phyloP scores from a whole-genome alignment of 306 rosid species.

The Macrotyloma uniflorum region DNA sequence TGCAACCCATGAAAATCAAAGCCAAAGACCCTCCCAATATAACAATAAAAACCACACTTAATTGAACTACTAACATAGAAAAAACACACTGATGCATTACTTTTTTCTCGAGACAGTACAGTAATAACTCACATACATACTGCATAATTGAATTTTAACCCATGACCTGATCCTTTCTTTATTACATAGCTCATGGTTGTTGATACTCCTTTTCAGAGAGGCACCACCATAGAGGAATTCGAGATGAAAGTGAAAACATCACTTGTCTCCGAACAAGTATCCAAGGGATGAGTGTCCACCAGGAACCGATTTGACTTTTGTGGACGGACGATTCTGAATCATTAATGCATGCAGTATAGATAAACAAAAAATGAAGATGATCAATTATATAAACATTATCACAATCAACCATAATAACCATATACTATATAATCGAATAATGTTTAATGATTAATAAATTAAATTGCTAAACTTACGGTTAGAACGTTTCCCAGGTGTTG shows the following conservation, averaged over 20 bases:
- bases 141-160: neutral
- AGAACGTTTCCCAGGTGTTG: constrained; percentile 57
- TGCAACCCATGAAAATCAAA: neutral
- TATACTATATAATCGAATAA: too few relatives aligned
- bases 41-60: neutral
- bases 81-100: neutral
- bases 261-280: constrained; percentile 84
- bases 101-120: neutral
- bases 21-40: neutral
- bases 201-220: neutral
- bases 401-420: neutral
- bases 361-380: neutral
- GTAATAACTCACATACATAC: neutral
- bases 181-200: neutral
- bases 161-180: neutral
- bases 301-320: constrained; percentile 73
- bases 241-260: constrained; percentile 21
- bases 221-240: neutral
- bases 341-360: neutral
- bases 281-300: constrained; percentile 85
- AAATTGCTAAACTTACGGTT: constrained; percentile 45
- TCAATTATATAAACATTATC: neutral
- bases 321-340: constrained; percentile 75
- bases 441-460: neutral
- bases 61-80: neutral